Base-by-base conservation (phyloP, 2,329 filamentous ascomycete genomes). In the Cladosporium halotolerans region DNA sequence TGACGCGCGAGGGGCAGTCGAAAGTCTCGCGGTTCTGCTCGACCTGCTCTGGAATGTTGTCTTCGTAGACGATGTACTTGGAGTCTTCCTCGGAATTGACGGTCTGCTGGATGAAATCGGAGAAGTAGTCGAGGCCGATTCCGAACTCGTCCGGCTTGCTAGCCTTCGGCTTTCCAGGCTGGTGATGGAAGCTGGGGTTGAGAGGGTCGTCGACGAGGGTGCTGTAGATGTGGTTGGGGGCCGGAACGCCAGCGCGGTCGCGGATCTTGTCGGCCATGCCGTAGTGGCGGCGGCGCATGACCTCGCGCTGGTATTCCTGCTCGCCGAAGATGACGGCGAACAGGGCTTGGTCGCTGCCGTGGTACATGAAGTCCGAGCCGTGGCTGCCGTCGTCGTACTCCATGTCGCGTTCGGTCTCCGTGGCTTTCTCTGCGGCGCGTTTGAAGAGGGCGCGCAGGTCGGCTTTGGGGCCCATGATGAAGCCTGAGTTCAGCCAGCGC, bases 221-320 rank as follows among this genome's bases (percentile, higher is more conserved):
- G 41, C 51, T 50, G 31, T 53, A 56, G 36, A 58, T 52, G 9
- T 52, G 50, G 11, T 11, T 42, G 9, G 50, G 33, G 7, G 34
- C 16, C 4, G 47, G 32, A 10, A 31, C 23, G 9, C 11, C 39
- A 7, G 28, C 43, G 6, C 16, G 50, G 43, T 49, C 55, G 13
- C 41, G 36, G 14, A 50, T 50, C 13, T 46, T 47, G 19, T 62
- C 60, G n/a, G 57, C n/a, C 9, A 55, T 31, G 4, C 60, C 13
- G 31, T 42, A 62, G 45, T 63, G 58, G 19, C 57, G 57, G 4
- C 58, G 57, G 9, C 61, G 59, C 40, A 63, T 57, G 42, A 63
- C 60, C 50, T 64, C 58, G 9, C 63, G 62, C 50, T 65, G 62
- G 53, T 54, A 64, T 45, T 66, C 63, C 40, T 67, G 63, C 52